Percentiles rank a stretch among this genome's conserved stretches.
Evolutionary conservation across 257 asterid species (phyloP).

Genomic region (Gentiana macrophylla): DNA sequence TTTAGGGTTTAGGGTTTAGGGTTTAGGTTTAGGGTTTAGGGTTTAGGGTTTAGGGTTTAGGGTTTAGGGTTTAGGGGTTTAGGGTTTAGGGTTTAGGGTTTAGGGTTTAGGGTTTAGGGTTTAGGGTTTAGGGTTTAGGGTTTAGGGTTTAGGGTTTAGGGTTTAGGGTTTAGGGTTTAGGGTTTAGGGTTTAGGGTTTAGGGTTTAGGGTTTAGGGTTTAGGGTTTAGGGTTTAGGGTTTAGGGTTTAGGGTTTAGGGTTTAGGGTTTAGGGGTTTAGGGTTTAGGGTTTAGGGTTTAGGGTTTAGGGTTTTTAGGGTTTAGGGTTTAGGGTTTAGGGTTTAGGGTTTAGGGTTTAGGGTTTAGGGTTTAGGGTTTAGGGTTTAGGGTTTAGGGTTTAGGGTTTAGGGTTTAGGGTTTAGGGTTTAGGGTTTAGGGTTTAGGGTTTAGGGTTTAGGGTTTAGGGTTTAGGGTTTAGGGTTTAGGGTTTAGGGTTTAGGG

Average conservation of each 20-base stretch:
- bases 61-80: no score
- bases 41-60: no score
- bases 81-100: no score
- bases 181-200: no score
- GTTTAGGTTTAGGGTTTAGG: no score
- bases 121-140: no score
- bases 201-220: no score
- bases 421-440: conserved; percentile 13
- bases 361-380: conserved; percentile 13
- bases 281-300: conserved; percentile 7
- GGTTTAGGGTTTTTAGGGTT: conserved; percentile 7
- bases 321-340: conserved; percentile 6
- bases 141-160: no score
- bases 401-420: conserved; percentile 8
- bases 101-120: no score
- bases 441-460: conserved; percentile 12
- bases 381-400: conserved; percentile 11
- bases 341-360: conserved; percentile 7
- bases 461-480: conserved; percentile 13
- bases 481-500: conserved; percentile 13
- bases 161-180: no score
- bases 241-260: conserved; percentile 5
- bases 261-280: no score
- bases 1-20: no score
- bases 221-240: conserved; percentile 10